phyloP scores from a whole-genome alignment of 2,329 filamentous ascomycete genomes.

The Rhinocladiella mackenziei region DNA sequence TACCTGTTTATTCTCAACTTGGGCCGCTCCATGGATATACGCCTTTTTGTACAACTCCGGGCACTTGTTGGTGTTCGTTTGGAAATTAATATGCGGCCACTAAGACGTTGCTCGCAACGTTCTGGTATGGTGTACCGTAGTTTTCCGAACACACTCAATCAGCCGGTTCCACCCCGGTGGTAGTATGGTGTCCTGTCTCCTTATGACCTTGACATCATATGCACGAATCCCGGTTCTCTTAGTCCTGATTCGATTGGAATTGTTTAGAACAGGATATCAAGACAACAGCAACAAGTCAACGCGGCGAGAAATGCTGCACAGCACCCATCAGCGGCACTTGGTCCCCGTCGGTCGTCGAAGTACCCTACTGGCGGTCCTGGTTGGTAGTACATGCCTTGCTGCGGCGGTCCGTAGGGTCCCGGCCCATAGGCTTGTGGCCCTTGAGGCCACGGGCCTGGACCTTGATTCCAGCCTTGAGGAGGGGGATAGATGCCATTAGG shows the following conservation, averaged over 20 bases:
- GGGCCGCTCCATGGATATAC: no score
- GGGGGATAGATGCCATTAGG: constrained; percentile 20
- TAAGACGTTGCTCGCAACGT: no score
- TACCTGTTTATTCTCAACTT: no score
- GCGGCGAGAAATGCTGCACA: constrained; percentile 43
- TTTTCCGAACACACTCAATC: no score
- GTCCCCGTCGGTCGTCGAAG: constrained; percentile 31
- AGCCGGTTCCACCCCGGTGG: no score
- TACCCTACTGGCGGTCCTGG: constrained; percentile 38
- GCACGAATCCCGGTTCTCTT: no score
- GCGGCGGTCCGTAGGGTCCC: constrained; percentile 24
- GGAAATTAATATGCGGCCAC: no score
- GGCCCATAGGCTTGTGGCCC: constrained; percentile 19
- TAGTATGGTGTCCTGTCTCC: no score
- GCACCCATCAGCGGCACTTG: constrained; percentile 37
- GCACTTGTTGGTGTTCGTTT: no score
- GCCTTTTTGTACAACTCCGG: no score
- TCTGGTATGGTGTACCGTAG: no score
- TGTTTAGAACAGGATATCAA: constrained; percentile 48
- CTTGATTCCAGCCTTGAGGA: constrained; percentile 21
- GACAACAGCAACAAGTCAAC: constrained; percentile 51
- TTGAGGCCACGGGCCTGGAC: constrained; percentile 14
- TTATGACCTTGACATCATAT: no score
- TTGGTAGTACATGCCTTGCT: constrained; percentile 32
- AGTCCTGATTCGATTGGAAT: neutral